Evolutionary conservation across 2,329 filamentous ascomycete species (phyloP), one percentile per base, ranked within the genome.

Genomic region (Cladorrhinum sp.): DNA sequence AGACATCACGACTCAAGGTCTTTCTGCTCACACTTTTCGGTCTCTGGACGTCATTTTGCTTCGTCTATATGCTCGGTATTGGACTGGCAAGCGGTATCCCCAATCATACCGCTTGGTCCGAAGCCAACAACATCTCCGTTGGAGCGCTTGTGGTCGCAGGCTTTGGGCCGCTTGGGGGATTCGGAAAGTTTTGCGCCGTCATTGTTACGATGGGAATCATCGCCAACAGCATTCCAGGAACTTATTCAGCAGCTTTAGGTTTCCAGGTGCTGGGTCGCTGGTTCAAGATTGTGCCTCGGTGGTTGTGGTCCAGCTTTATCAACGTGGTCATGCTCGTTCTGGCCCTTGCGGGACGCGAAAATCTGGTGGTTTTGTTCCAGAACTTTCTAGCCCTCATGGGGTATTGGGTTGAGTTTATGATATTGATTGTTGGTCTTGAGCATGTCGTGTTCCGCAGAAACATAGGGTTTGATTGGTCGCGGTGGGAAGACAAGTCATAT

Each of bases 351-450:
- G 87, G 87, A 0, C 80, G 85, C 13, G 78, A 80, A 23, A 73
- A 85, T 65, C 78, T 90, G 1, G 81, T 85, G 0, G 79, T 79
- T 24, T 87, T 90, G 60, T 88, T 90, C 69, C 85, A 83, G 10
- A 89, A 89, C 69, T 89, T 90, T 70, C 77, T 90, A 4, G 85
- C 85, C 0, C 74, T 90, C 22, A 89, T 90, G 83, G 87, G 87
- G 1, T 90, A 89, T 72, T 90, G 85, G 86, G 79, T 88, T 16
- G 80, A 80, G 13, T 83, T 88, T 50, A 88, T 85, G 84, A 78
- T 88, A 20, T 80, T 81, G 1, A 87, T 90, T 51, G 76, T 83
- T 1, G 71, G 86, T 1, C 79, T 85, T 67, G 87, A 90, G 68
- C 81, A 86, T 53, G 70, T 86, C 20, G 76, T 90, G 53, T 90